Base-by-base conservation (phyloP, 1,284 basidiomycete genomes). In the Ganoderma sinense region DNA sequence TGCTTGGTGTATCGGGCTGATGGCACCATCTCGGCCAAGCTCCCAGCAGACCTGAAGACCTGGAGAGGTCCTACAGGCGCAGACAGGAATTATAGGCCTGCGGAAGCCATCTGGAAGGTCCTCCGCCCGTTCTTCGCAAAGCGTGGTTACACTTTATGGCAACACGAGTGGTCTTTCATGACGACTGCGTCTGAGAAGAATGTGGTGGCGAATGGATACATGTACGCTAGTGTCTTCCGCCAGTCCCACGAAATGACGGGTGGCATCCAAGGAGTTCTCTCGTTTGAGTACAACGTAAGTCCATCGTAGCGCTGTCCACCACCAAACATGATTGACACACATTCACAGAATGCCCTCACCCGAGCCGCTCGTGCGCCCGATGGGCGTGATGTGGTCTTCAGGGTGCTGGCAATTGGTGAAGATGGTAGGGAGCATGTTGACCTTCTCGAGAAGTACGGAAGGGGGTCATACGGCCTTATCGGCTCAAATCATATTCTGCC, bases 401-500 rank as follows among this genome's bases (percentile, higher is more conserved):
- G 62, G 13, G 58, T 68, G 6, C 8, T 65, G 11, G 41, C 36
- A 4, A 59, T 68, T 10, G 62, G 58, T 20, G 45, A 51, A 2
- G 14, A 64, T n/a, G 69, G 69, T 2, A 55, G 55, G 20, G 18
- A 61, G 16, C 62, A 67, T 18, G 4, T 72, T 2, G 45, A 63
- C 4, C 56, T 72, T 11, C 64, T 70, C 31, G 26, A 45, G 33
- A 18, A 8, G 4, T 7, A 66, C 53, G 11, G 10, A 7, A 36
- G 69, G 20, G 66, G 64, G 3, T n/a, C 26, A 5, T n/a, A 40
- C 23, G 64, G 60, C 33, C 55, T 70, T 1, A 39, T 60, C 13
- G 58, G 43, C 33, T 18, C 11, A 1, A 73, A 73, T 39, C 72
- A 73, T 33, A 45, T 55, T 14, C 39, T 71, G 2, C 72, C 72